Base-by-base conservation (phyloP, 805 yeast genomes). In the Kodamaea hsintzibuensis region DNA sequence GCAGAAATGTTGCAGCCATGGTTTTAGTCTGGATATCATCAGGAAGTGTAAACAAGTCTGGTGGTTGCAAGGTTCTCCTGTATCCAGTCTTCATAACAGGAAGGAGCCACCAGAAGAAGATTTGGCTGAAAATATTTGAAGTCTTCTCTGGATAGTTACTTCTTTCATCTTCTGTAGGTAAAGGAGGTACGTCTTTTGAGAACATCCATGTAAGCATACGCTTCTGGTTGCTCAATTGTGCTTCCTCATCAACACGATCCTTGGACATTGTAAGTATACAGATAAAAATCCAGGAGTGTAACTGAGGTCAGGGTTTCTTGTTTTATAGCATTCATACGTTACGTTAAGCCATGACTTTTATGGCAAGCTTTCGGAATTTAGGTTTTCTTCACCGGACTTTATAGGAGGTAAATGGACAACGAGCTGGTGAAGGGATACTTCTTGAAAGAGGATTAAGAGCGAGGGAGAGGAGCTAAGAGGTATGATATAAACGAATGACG, bases 1-100 rank as follows among this genome's bases (percentile, higher is more conserved):
- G 42, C 25, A 62, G 56, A 55, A 75, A 76, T 14, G 42, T 53
- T 7, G 50, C 57, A 2, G 74, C 63, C 74, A 73, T 65, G 9
- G 55, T 47, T 40, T 71, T 67, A 19, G 74, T 73, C 50, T 70
- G 68, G 40, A 71, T 59, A 13, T 39, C 50, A 13, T 62, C 68
- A 1, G 49, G 8, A 39, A 76, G 63, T 17, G 54, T 58, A 58
- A 57, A 88, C 58, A 88, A 64, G 68, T 89, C 95, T 47, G 81
- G 78, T 1, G 87, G 83, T 43, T 80, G 81, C 45, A 89, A 69
- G 0, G 92, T 86, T 62, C 95, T 76, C 66, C 83, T 85, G 67
- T 88, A 88, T 6, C 96, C 95, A 7, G 81, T 80, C 13, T 68
- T 70, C 74, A 89, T 69, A 42, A 88, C 60, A 0, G 91, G 91